Conservation (phyloP, 2,329 filamentous ascomycete species). For the Macrophomina pseudophaseolina region DNA sequence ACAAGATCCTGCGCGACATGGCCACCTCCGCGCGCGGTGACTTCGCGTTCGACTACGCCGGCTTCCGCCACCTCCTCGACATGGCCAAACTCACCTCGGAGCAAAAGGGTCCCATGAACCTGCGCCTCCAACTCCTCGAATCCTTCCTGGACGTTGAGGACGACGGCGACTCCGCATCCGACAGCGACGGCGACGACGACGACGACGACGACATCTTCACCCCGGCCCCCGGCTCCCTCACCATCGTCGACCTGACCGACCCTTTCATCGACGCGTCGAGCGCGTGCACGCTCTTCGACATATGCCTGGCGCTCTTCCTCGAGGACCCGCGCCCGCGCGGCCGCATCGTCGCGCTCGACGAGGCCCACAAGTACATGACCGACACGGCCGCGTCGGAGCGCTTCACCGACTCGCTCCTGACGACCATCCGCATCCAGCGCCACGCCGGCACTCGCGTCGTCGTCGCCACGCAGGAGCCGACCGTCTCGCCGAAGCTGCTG, state of each 20-base stretch:
- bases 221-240: slow-evolving; percentile 57
- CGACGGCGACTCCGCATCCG: neutral
- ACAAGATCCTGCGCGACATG: slow-evolving; percentile 63
- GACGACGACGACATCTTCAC: slow-evolving; percentile 31
- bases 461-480: slow-evolving; percentile 79
- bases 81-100: slow-evolving; percentile 48
- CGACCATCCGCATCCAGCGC: slow-evolving; percentile 71
- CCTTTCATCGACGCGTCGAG: slow-evolving; percentile 70
- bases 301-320: slow-evolving; percentile 70
- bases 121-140: slow-evolving; percentile 67
- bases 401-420: slow-evolving; percentile 67
- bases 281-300: slow-evolving; percentile 75
- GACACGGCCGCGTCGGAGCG: slow-evolving; percentile 57
- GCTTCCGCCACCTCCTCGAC: slow-evolving; percentile 51
- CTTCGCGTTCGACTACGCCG: slow-evolving; percentile 55
- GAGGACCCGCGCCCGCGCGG: slow-evolving; percentile 54
- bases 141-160: slow-evolving; percentile 61
- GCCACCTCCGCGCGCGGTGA: slow-evolving; percentile 52
- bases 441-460: slow-evolving; percentile 71
- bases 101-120: slow-evolving; percentile 62
- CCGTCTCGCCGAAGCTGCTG: slow-evolving; percentile 69
- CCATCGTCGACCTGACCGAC: slow-evolving; percentile 74
- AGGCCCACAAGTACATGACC: slow-evolving; percentile 78
- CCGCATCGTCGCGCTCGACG: slow-evolving; percentile 72
- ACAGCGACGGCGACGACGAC: neutral